phyloP scores from a whole-genome alignment of 768 basidiomycete species.

The Royoungia palumana region DNA sequence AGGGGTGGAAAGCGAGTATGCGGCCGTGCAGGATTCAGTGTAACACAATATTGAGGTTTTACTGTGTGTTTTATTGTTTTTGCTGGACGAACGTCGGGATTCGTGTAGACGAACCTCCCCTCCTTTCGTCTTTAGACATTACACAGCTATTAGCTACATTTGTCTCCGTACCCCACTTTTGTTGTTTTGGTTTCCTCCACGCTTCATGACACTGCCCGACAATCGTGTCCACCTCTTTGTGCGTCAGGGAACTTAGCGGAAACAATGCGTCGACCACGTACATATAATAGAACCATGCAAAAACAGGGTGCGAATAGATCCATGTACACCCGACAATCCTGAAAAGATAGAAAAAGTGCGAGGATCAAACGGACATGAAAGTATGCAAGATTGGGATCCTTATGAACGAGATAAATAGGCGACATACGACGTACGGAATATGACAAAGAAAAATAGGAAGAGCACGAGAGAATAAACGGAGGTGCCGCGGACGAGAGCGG shows the following conservation, averaged over 20 bases:
- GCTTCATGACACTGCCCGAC: too few relatives aligned
- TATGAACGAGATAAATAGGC: background rate
- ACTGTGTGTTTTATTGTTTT: background rate
- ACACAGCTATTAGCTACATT: too few relatives aligned
- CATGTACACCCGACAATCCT: background rate
- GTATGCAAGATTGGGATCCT: background rate
- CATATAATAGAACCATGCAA: too few relatives aligned
- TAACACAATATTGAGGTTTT: slow-evolving; percentile 24
- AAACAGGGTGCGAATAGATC: slow-evolving; percentile 3
- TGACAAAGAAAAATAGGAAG: slow-evolving; percentile 1
- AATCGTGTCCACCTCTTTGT: too few relatives aligned
- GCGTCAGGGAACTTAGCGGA: too few relatives aligned
- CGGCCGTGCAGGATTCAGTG: slow-evolving; percentile 67
- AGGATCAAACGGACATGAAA: slow-evolving; percentile 1
- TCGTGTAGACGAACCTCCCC: background rate
- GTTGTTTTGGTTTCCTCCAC: too few relatives aligned
- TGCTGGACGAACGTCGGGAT: background rate
- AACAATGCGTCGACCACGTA: too few relatives aligned
- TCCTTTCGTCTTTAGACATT: background rate
- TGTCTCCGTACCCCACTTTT: too few relatives aligned
- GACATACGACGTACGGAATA: slow-evolving; percentile 9
- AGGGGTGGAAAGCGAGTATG: slow-evolving; percentile 92
- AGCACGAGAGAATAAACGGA: background rate
- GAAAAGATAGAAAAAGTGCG: background rate
- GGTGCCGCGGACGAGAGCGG: too few relatives aligned